Conservation (phyloP, 805 yeast genomes). For the Yarrowia deformans region DNA sequence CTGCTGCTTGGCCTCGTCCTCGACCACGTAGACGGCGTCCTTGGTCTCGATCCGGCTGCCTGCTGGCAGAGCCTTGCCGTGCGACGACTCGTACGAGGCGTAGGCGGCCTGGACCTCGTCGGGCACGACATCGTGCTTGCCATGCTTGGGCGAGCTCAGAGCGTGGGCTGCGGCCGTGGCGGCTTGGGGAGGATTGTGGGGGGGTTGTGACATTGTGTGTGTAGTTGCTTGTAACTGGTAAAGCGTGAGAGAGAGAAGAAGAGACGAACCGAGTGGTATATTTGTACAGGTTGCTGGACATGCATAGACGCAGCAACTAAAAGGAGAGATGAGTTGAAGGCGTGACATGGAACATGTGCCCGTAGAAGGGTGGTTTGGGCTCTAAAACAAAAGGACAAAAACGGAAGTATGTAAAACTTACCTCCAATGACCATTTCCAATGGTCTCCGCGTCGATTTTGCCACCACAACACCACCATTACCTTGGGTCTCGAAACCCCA, state of each 20-base stretch:
- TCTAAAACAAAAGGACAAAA: too few relatives aligned
- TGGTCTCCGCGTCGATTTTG: too few relatives aligned
- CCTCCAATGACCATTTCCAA: too few relatives aligned
- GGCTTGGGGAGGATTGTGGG: conserved; percentile 8
- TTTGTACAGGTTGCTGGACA: conserved; percentile 12
- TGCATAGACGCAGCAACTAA: conserved; percentile 29
- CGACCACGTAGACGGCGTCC: conserved; percentile 27
- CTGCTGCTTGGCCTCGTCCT: conserved; percentile 12
- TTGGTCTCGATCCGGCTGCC: conserved; percentile 23
- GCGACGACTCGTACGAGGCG: conserved; percentile 28
- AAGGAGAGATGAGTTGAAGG: conserved; percentile 19
- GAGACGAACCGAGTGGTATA: neutral
- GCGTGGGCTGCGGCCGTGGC: conserved; percentile 18
- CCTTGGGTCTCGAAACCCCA: neutral
- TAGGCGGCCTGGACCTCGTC: conserved; percentile 33
- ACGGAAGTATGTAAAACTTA: too few relatives aligned
- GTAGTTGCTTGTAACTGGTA: neutral
- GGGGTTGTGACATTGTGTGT: neutral
- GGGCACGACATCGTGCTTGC: conserved; percentile 26
- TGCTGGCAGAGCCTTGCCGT: conserved; percentile 32
- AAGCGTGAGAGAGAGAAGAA: neutral
- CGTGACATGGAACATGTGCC: neutral
- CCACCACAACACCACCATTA: neutral
- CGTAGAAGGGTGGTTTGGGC: too few relatives aligned
- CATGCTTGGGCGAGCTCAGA: conserved; percentile 12